Evolutionary conservation across 116 monocot species (phyloP), one percentile per base, ranked within the genome.

Genomic region (Posidonia oceanica): DNA sequence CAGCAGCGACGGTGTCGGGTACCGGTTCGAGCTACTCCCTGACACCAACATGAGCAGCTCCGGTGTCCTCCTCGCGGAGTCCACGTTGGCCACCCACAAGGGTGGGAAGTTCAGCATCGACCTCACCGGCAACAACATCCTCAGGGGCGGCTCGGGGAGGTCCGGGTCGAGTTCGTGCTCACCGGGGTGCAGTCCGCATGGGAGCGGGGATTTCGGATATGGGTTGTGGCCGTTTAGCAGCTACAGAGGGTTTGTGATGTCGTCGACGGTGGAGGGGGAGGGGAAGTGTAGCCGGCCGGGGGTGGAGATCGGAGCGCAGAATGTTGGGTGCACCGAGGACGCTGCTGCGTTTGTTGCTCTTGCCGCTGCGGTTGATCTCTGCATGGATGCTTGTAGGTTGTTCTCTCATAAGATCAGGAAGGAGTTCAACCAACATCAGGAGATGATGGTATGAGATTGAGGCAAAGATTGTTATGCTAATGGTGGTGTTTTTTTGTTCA

Each of bases 201-300:
- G 87, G 1, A 89, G 97, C 65, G 82, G 87, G 3, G 96, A 89
- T 63, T 88, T 82, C 66, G 84, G 84, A 14, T 69, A 68, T 59
- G 73, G 76, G 1, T 67, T 87, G 14, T 90, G 84, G 82, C 87
- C 87, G 23, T 84, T 84, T 42, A n/a, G 74, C 53, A 60, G 39
- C 23, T 96, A 74, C 75, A 71, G 83, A n/a, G 96, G 91, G n/a
- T 94, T 96, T 65, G 91, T 96, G 40, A 96, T 96, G 96, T 88
- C 88, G n/a, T 81, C 91, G 15, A 89, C 85, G 4, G 87, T 96
- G 54, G 80, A 72, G 3, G 87, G 96, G 2, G 89, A 96, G 65
- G 78, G 87, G 20, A 73, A 68, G 42, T 57, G 66, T 40, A 82
- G 87, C 73, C 72, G 78, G 51, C 96, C 91, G 4, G 12, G 67